Percentiles rank a stretch among this genome's conserved stretches.
These are phyloP conservation scores for Lasiodiplodia theobromae DNA, from an alignment of 2,329 filamentous ascomycete genomes.

Conservation along the genomic window DNA sequence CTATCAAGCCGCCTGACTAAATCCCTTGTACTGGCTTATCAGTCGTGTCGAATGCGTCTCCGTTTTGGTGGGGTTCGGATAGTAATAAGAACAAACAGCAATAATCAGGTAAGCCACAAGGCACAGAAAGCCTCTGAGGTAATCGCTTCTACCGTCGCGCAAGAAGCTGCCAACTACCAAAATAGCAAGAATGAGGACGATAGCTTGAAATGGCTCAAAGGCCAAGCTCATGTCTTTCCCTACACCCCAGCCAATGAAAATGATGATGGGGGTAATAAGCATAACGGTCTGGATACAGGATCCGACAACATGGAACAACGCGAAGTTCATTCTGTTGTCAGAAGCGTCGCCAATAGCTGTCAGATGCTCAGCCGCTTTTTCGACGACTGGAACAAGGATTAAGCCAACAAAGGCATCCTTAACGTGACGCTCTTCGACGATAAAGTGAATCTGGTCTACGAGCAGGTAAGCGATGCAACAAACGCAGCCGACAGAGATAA, in stretches of 20 bases:
- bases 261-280: constrained; percentile 82
- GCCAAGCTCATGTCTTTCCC: constrained; percentile 75
- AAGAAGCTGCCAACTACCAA: constrained; percentile 88
- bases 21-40: no score
- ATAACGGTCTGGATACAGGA: constrained; percentile 89
- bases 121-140: constrained; percentile 85
- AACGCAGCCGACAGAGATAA: constrained; percentile 71
- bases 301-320: constrained; percentile 83
- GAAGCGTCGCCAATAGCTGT: constrained; percentile 86
- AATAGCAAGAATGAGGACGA: constrained; percentile 81
- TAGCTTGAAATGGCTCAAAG: constrained; percentile 89
- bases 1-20: no score
- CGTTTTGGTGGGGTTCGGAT: constrained; percentile 57
- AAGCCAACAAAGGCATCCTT: constrained; percentile 68
- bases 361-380: constrained; percentile 86
- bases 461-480: constrained; percentile 78
- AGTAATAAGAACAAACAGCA: constrained; percentile 67
- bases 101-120: constrained; percentile 73
- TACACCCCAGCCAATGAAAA: constrained; percentile 84
- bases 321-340: constrained; percentile 84
- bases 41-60: no score
- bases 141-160: constrained; percentile 87
- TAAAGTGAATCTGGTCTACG: constrained; percentile 73
- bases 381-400: constrained; percentile 81
- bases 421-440: constrained; percentile 62